Base-by-base conservation (phyloP, 768 basidiomycete genomes). In the Rhodocollybia butyracea region DNA sequence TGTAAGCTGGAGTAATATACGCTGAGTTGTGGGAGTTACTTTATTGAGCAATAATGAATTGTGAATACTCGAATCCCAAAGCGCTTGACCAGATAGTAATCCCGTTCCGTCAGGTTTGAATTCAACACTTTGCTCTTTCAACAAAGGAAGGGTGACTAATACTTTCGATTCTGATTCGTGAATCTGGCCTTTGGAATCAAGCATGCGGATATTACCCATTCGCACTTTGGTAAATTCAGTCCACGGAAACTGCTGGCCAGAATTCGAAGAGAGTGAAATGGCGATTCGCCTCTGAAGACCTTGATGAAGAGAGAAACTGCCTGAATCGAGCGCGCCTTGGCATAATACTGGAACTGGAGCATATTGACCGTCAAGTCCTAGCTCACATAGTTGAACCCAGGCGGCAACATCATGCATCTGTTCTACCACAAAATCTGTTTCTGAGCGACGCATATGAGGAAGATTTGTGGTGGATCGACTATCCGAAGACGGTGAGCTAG, bases 61-160 rank as follows among this genome's bases (percentile, higher is more conserved):
- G 67, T 98, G 97, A 12, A 91, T 73, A 55, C 94, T 93, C 1
- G 92, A 93, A 71, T 99, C 97, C 95, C 96, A 98, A 5, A 90
- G 76, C 1, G 88, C 88, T 53, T 85, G 82, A 8, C 84, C 86
- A 21, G 78, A 72, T 42, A 98, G 68, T 6, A 69, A 67, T 11
- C 91, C 86, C 7, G 89, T 91, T 3, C 96, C 95, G 69, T 98
- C 94, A 1, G 88, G 78, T 62, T 77, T 85, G 75, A 90, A 94
- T 60, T 90, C 84, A 21, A 92, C 73, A 1, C 64, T 68, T 71
- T 90, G 88, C 19, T 89, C 84, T 67, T 86, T 81, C 64, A 86
- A 75, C 17, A 96, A 66, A 19, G 88, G 88, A 26, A 96, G 76
- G 3, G 85, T 89, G 41, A 88, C 80, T 57, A 89, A 74, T 4